Evolutionary conservation across 495 filamentous ascomycete species (phyloP).

Genomic region (Penicillium pulvis): DNA sequence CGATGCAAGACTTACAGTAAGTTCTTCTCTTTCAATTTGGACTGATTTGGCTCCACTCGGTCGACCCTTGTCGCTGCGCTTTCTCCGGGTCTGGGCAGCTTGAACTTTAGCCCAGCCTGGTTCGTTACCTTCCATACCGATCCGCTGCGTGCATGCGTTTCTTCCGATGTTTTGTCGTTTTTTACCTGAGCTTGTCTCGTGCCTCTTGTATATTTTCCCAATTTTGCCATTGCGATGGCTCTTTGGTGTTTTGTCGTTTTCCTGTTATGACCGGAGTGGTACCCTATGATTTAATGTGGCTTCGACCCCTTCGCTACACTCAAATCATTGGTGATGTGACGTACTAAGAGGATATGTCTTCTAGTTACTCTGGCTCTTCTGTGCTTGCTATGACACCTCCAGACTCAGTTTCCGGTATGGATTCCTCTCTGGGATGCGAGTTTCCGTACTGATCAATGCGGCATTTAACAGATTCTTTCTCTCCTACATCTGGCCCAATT

Average conservation of each 20-base stretch:
- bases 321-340: conserved; percentile 19
- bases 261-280: conserved; percentile 4
- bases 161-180: conserved; percentile 31
- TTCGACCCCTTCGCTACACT: conserved; percentile 2
- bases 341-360: conserved; percentile 28
- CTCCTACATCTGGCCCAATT: conserved; percentile 38
- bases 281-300: conserved; percentile 6
- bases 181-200: conserved; percentile 22
- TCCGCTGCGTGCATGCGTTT: conserved; percentile 33
- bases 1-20: conserved; percentile 52
- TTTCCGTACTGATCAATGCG: conserved; percentile 17
- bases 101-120: conserved; percentile 32
- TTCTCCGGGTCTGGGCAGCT: conserved; percentile 41
- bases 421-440: conserved; percentile 11
- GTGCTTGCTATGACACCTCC: conserved; percentile 50
- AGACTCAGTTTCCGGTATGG: conserved; percentile 51
- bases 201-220: conserved; percentile 6
- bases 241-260: conserved; percentile 8
- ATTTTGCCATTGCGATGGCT: conserved; percentile 12
- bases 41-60: conserved; percentile 39
- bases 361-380: conserved; percentile 43
- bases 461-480: conserved; percentile 41
- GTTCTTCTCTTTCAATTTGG: conserved; percentile 45
- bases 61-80: conserved; percentile 41
- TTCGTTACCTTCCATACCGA: conserved; percentile 35